Evolutionary conservation across 2,329 filamentous ascomycete species (phyloP), one percentile per base, ranked within the genome.

Genomic region (Fusarium domesticum): DNA sequence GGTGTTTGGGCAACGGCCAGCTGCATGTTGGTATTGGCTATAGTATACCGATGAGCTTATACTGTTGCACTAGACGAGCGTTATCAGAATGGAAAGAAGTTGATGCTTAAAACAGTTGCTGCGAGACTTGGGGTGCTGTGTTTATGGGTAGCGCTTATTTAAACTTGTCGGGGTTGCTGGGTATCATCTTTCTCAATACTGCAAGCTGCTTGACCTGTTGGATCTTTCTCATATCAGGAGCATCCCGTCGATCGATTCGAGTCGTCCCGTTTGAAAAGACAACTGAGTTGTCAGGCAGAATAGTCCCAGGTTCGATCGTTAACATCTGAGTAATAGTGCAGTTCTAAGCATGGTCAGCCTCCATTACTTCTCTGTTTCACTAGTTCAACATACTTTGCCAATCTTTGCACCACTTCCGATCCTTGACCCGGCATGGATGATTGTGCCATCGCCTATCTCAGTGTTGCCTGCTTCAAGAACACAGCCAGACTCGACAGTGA

Each of bases 311-410:
- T 0, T 69, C 65, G 33, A 90, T 70, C 18, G 75, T 71, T 18
- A 78, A 83, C 47, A 80, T 73, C 0, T 85, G 77, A 6, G 85
- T 84, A 39, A 91, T 74, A 17, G 85, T 89, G 58, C 85, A 85
- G 61, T 89, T 79, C 74, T 84, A 66, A 35, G 63, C 15, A 39
- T 30, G 17, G 64, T 66, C 25, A 47, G 48, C 16, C 30, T 6
- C 30, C 38, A 15, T 8, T 40, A 36, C 28, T 11, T n/a, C 35
- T 32, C 19, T 28, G 23, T 37, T 7, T 14, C 6, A 20, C 14
- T 6, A 30, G 25, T 36, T 15, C n/a, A 36, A 55, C 69, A 47
- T 64, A 84, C 82, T 75, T 80, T 82, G 42, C 83, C 83, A 37
- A 86, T 70, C 23, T 74, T 72, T 14, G 80, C 80, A 2, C 81